Conservation (phyloP, 345 rosid species). For the Passiflora organensis region DNA sequence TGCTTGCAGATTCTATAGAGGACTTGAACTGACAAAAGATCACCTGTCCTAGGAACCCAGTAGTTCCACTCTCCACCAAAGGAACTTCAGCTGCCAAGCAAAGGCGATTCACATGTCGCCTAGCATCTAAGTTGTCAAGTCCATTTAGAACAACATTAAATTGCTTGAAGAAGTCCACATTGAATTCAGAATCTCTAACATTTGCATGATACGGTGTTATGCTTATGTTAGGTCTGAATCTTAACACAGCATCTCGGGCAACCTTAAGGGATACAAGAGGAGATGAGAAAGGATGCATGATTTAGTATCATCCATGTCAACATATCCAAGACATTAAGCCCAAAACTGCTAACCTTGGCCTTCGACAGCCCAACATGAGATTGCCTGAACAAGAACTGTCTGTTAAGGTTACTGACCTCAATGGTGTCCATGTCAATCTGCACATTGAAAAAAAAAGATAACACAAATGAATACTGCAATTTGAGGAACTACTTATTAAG, state of each 20-base stretch:
- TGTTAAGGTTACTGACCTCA: constrained; percentile 97
- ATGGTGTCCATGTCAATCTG: constrained; percentile 99
- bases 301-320: not conserved
- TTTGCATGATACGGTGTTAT: constrained; percentile 88
- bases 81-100: constrained; percentile 96
- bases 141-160: constrained; percentile 93
- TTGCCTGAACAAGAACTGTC: constrained; percentile 88
- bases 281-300: not conserved
- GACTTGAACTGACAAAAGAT: not conserved
- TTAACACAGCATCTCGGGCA: constrained; percentile 93
- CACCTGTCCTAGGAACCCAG: constrained; percentile 99
- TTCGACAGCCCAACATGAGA: constrained; percentile 97
- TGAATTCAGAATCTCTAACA: constrained; percentile 74
- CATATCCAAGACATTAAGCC: not conserved
- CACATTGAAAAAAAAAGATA: constrained; percentile 15
- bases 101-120: constrained; percentile 97
- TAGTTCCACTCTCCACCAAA: constrained; percentile 97
- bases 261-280: constrained; percentile 37
- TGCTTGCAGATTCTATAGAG: not conserved
- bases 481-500: too few relatives aligned
- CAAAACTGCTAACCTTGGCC: constrained; percentile 58
- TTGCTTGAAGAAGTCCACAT: constrained; percentile 88
- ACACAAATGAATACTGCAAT: not conserved
- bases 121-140: constrained; percentile 93
- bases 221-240: constrained; percentile 78